Percentiles rank a stretch among this genome's conserved stretches.
Evolutionary conservation across 1,139 yeast species (phyloP).

Genomic region (Geotrichum citri-aurantii): DNA sequence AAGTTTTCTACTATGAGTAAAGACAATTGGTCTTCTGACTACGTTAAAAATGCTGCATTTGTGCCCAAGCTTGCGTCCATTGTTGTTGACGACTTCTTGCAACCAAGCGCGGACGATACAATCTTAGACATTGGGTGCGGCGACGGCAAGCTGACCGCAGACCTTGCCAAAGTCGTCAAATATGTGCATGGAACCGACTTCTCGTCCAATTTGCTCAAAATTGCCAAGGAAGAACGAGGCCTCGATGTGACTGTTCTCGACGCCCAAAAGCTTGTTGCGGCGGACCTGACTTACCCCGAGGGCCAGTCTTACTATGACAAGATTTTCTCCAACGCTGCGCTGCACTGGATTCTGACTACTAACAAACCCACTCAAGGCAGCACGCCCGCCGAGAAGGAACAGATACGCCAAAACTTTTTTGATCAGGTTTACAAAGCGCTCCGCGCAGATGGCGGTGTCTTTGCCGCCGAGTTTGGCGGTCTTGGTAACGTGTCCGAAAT

Average conservation of each 20-base stretch:
- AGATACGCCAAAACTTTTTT: slow-evolving; percentile 43
- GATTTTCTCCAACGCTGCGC: slow-evolving; percentile 27
- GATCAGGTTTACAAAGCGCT: slow-evolving; percentile 73
- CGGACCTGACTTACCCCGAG: slow-evolving; percentile 5
- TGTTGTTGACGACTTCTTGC: slow-evolving; percentile 23
- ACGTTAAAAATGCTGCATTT: slow-evolving; percentile 23
- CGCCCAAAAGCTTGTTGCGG: slow-evolving; percentile 1
- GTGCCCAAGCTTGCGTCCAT: slow-evolving; percentile 22
- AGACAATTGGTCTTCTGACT: slow-evolving; percentile 24
- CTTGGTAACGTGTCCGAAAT: slow-evolving; percentile 27
- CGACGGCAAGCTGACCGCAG: slow-evolving; percentile 25
- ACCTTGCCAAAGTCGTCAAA: slow-evolving; percentile 18
- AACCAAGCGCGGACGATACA: slow-evolving; percentile 20
- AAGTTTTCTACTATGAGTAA: not conserved
- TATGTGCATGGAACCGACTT: slow-evolving; percentile 23
- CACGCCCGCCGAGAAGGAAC: slow-evolving; percentile 9
- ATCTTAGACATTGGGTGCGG: slow-evolving; percentile 27
- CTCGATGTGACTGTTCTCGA: slow-evolving; percentile 14
- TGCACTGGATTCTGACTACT: slow-evolving; percentile 25
- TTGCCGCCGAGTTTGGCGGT: slow-evolving; percentile 39
- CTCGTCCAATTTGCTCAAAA: slow-evolving; percentile 20
- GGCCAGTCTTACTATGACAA: slow-evolving; percentile 20
- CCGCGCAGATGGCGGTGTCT: slow-evolving; percentile 75
- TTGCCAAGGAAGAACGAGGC: slow-evolving; percentile 12
- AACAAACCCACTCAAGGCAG: slow-evolving; percentile 1